Evolutionary conservation across 1,284 basidiomycete genomes (phyloP).

Genomic region (Veloporphyrellus conicus): DNA sequence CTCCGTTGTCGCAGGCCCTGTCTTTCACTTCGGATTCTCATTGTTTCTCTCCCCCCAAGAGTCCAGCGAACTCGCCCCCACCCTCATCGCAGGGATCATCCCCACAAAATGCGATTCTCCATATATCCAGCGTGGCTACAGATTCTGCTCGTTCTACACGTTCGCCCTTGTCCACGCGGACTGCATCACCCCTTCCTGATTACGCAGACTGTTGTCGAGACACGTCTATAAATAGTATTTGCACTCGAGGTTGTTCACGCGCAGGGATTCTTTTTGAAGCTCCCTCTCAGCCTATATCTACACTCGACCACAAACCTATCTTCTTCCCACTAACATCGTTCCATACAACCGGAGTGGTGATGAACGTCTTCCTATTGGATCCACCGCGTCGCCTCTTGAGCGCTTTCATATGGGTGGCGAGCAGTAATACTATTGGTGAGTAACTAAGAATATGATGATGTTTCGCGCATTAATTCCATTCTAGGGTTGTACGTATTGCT

Average conservation of each 20-base stretch:
- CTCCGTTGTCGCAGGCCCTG: constrained; percentile 18
- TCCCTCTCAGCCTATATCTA: constrained; percentile 33
- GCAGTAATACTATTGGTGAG: constrained; percentile 34
- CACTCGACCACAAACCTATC: constrained; percentile 24
- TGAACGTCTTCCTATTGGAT: constrained; percentile 73
- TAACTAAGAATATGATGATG: neutral
- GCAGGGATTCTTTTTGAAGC: constrained; percentile 17
- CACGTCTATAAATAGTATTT: constrained; percentile 4
- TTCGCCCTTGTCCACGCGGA: constrained; percentile 25
- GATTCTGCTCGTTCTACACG: constrained; percentile 13
- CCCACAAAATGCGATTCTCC: constrained; percentile 26
- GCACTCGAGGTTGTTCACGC: constrained; percentile 10
- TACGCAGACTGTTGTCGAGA: constrained; percentile 18
- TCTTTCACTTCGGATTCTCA: constrained; percentile 19
- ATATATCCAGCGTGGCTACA: constrained; percentile 4
- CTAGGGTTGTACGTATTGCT: constrained; percentile 59
- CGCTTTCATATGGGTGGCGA: constrained; percentile 61
- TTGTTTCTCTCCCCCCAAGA: constrained; percentile 23
- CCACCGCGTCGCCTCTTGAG: constrained; percentile 56
- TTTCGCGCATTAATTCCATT: constrained; percentile 37
- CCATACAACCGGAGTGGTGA: constrained; percentile 61
- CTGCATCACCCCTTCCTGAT: constrained; percentile 25
- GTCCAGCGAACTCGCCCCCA: constrained; percentile 27
- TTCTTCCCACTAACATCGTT: constrained; percentile 60
- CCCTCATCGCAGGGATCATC: constrained; percentile 28